Evolutionary conservation across 108 stramenopile genomes (phyloP).

Genomic region (Stephanodiscus minutulus): DNA sequence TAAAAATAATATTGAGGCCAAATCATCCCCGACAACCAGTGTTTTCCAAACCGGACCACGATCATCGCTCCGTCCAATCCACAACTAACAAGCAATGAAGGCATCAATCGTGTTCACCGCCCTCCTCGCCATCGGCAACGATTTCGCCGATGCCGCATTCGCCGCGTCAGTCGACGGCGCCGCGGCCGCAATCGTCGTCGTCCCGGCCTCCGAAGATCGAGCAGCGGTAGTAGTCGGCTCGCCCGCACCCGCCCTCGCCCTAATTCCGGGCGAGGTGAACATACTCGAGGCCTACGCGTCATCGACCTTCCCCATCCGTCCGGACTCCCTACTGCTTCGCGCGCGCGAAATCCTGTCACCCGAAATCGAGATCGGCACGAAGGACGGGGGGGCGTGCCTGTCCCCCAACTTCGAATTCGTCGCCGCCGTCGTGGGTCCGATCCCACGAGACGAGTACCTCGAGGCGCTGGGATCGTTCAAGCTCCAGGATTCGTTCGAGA

Average conservation of each 20-base stretch:
- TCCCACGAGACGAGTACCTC: constrained; percentile 59
- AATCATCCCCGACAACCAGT: no score
- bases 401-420: constrained; percentile 77
- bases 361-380: constrained; percentile 49
- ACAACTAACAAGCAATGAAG: background rate
- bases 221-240: background rate
- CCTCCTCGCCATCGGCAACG: background rate
- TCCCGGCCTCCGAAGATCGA: no score
- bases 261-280: constrained; percentile 45
- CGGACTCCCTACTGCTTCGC: constrained; percentile 51
- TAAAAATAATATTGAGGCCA: no score
- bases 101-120: background rate
- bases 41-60: no score
- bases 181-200: no score
- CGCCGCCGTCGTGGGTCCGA: constrained; percentile 75
- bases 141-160: background rate
- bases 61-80: no score
- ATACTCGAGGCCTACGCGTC: constrained; percentile 29
- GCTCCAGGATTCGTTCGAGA: constrained; percentile 65
- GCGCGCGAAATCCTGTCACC: constrained; percentile 54
- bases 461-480: constrained; percentile 57
- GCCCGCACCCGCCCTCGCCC: background rate
- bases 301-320: constrained; percentile 56
- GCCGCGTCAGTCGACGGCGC: background rate
- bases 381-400: constrained; percentile 63